Conservation (phyloP, 768 basidiomycete species). For the Termitomyces sp. region DNA sequence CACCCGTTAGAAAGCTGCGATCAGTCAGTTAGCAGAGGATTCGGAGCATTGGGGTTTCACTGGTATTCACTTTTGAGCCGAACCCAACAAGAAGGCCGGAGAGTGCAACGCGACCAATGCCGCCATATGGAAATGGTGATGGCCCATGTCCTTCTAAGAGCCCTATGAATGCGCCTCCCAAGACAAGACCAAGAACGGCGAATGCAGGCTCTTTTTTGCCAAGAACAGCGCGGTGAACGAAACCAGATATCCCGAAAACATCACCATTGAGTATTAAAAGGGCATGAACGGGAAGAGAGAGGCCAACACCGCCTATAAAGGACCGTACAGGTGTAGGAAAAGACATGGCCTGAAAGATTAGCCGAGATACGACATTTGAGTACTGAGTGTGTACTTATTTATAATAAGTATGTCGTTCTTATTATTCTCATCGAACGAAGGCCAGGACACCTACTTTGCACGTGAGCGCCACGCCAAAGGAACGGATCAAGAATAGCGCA, state of each 20-base stretch:
- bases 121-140: constrained; percentile 16
- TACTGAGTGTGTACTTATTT: neutral
- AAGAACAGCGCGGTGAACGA: constrained; percentile 43
- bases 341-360: constrained; percentile 22
- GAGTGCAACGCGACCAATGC: constrained; percentile 26
- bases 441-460: too few relatives aligned
- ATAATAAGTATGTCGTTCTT: too few relatives aligned
- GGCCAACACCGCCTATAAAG: constrained; percentile 48
- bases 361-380: neutral
- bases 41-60: constrained; percentile 14
- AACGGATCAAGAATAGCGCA: too few relatives aligned
- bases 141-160: constrained; percentile 32
- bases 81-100: constrained; percentile 55
- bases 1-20: constrained; percentile 54
- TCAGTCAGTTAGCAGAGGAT: constrained; percentile 4
- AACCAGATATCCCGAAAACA: constrained; percentile 58
- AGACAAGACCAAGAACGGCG: constrained; percentile 39
- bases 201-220: constrained; percentile 37
- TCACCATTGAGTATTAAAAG: constrained; percentile 49
- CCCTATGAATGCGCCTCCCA: constrained; percentile 41
- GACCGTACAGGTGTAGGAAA: constrained; percentile 44
- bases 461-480: too few relatives aligned
- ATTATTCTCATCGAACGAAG: too few relatives aligned
- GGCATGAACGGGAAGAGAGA: constrained; percentile 46
- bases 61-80: constrained; percentile 43